These are phyloP conservation scores for Rosa hybrid DNA, from an alignment of 331 rosid genomes.

Conservation along the genomic window DNA sequence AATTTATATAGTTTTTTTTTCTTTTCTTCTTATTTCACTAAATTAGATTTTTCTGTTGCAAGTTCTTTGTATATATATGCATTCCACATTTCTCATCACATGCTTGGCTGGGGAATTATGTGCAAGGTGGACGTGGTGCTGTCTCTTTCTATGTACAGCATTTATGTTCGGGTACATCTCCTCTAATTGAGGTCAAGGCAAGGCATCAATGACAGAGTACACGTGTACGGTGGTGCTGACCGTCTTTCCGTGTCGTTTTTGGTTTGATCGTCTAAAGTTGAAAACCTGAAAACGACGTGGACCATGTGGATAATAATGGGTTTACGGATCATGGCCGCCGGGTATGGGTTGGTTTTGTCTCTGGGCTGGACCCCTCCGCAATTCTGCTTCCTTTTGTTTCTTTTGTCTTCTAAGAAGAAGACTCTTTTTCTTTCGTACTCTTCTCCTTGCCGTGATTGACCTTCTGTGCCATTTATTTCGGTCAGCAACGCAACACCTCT, in stretches of 20 bases:
- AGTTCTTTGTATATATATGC: background rate
- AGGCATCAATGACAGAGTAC: background rate
- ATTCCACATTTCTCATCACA: background rate
- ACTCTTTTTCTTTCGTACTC: background rate
- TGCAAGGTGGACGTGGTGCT: background rate
- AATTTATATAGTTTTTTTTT: too few relatives aligned
- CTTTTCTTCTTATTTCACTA: too few relatives aligned
- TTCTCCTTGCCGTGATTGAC: conserved; percentile 5
- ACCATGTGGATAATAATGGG: background rate
- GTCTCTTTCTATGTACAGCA: background rate
- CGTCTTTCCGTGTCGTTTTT: background rate
- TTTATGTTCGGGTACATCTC: background rate
- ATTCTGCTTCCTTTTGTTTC: background rate
- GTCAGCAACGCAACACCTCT: background rate
- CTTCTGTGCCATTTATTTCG: background rate
- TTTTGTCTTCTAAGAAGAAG: background rate
- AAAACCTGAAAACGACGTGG: background rate
- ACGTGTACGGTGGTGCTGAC: conserved; percentile 13
- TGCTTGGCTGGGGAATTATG: background rate
- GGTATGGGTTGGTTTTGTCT: background rate
- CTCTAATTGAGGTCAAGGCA: background rate
- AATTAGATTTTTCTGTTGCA: background rate
- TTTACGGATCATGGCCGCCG: background rate
- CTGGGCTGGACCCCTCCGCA: background rate
- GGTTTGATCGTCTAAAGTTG: background rate